Evolutionary conservation across 352 stramenopile species (phyloP).

Genomic region (Phytophthora lateralis): DNA sequence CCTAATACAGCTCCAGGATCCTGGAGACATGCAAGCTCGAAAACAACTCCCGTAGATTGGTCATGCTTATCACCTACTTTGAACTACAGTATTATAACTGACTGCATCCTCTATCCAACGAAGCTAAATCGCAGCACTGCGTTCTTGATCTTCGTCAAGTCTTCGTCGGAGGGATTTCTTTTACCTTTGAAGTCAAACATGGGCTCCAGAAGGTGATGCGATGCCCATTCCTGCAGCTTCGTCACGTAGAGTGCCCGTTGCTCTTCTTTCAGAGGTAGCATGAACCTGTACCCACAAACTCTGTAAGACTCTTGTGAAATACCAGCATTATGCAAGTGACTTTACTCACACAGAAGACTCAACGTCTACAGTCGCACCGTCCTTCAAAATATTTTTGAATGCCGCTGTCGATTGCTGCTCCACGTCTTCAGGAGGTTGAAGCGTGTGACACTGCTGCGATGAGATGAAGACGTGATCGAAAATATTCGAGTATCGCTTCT

Average conservation of each 20-base stretch:
- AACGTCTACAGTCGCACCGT: constrained; percentile 55
- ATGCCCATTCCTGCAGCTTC: constrained; percentile 70
- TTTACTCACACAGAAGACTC: constrained; percentile 74
- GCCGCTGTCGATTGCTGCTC: constrained; percentile 13
- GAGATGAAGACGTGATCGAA: constrained; percentile 81
- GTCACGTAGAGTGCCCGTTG: constrained; percentile 69
- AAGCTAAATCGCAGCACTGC: constrained; percentile 65
- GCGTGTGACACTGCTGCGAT: constrained; percentile 57
- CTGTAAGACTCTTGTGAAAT: not conserved
- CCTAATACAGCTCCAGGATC: too few species aligned
- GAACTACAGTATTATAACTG: not conserved
- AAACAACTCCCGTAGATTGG: too few species aligned
- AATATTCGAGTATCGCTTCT: constrained; percentile 60
- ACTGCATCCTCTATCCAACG: not conserved
- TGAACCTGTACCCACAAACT: constrained; percentile 45
- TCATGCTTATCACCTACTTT: too few species aligned
- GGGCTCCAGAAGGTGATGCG: constrained; percentile 38
- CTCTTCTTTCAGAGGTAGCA: constrained; percentile 72
- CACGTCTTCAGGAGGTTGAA: constrained; percentile 38
- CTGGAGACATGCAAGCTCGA: too few species aligned
- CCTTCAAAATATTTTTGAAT: constrained; percentile 51
- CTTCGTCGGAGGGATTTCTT: constrained; percentile 39
- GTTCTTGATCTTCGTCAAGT: constrained; percentile 62
- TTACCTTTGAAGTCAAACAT: constrained; percentile 39
- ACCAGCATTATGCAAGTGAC: not conserved